Base-by-base conservation (phyloP, 2,329 filamentous ascomycete species). In the Dothideomycetes sp. region DNA sequence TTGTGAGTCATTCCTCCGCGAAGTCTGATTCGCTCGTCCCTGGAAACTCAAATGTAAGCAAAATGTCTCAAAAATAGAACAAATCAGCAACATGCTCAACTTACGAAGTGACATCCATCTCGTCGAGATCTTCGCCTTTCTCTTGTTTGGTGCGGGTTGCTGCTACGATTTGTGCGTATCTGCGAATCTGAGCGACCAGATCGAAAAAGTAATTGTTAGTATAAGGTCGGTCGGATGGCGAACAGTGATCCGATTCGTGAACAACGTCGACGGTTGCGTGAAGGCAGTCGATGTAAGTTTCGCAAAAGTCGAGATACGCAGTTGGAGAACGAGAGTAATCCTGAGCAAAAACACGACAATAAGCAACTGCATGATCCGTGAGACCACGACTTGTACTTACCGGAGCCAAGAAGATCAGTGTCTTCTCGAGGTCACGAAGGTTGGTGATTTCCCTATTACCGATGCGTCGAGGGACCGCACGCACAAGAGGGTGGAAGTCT, bases 191-290 rank as follows among this genome's bases (percentile, higher is more conserved):
- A 43, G 93, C 85, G 61, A 93, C 81, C 47, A 96, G 79, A 68
- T 96, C 89, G 67, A 95, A 82, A 61, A 95, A 95, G 67, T 96
- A 96, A 59, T 85, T 85, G 74, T 84, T 86, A 73, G 82, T 91
- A 71, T 95, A 96, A 51, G 87, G 86, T 55, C 83, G 80, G 64
- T 96, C 89, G 64, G 77, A 71, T 45, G 84, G 82, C 60, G 85
- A 78, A 51, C 81, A 80, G 67, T 89, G 84, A 62, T 96, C 88
- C 60, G 79, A 79, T 60, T 93, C 86, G 70, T 77, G 81, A 50
- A 95, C 73, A 63, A 82, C 81, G 63, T 86, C 80, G 63, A 93
- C 84, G 45, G 86, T 91, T 49, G 85, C 81, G 70, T 93, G 84
- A 60, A 94, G 80, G 65, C 87, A 91, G 63, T 79, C 80, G 60